Conservation (phyloP, 345 rosid species). For the Geranium brycei region DNA sequence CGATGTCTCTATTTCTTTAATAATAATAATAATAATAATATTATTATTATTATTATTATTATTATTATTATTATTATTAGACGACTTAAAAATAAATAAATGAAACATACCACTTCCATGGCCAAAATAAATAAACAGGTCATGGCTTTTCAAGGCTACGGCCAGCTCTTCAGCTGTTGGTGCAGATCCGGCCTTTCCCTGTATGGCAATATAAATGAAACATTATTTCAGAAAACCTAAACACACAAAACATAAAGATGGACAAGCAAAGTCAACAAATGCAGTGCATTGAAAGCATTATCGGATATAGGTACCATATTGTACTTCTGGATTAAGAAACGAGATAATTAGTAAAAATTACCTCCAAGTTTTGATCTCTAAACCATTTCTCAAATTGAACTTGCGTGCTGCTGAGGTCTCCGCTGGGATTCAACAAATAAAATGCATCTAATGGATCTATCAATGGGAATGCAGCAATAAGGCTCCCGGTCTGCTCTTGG, state of each 20-base stretch:
- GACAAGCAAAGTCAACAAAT: not conserved
- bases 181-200: conserved; percentile 82
- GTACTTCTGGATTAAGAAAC: not conserved
- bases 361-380: conserved; percentile 67
- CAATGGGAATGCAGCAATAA: conserved; percentile 38
- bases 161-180: conserved; percentile 60
- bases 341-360: conserved; percentile 8
- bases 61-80: too few species aligned
- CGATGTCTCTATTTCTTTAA: too few species aligned
- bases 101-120: conserved; percentile 79
- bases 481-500: conserved; percentile 25
- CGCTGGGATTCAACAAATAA: conserved; percentile 76
- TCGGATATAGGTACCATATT: not conserved
- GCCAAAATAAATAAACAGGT: conserved; percentile 80
- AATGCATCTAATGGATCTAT: conserved; percentile 90
- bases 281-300: not conserved
- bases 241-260: not conserved
- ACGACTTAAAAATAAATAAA: not conserved
- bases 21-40: too few species aligned
- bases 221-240: not conserved
- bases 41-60: too few species aligned
- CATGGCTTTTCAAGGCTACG: conserved; percentile 60
- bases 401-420: conserved; percentile 61
- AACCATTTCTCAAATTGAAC: conserved; percentile 74
- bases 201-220: conserved; percentile 3